Base-by-base conservation (phyloP, 352 stramenopile genomes). In the Plasmopara viticola region DNA sequence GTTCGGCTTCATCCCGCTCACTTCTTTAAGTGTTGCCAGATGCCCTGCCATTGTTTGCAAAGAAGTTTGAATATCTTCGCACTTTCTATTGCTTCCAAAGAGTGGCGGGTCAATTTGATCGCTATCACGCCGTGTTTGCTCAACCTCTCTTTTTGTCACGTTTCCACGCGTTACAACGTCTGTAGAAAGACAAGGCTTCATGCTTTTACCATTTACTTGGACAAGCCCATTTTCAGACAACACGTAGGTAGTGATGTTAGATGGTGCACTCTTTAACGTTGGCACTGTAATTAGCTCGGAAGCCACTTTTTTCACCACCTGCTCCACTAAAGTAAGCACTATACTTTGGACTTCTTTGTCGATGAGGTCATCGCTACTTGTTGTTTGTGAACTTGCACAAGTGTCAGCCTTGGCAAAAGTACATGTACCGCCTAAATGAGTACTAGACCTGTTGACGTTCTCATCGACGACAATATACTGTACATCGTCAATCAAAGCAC, bases 51-150 rank as follows among this genome's bases (percentile, higher is more conserved):
- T 68, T 18, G 62, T 70, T 31, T 72, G 44, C 45, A 83, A 61
- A 1, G 72, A 83, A 31, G 71, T 76, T 28, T 68, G 66, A 44
- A 82, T 74, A 15, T 82, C 71, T 73, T 83, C 70, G 18, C 53
- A 60, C 33, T 71, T 44, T 1, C 59, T 14, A 12, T 69, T 61
- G 30, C 61, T 78, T n/a, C 70, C 68, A 40, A 80, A 75, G 15
- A 81, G 48, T 12, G 60, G 51, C 39, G 60, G 31, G 8, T 44
- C 15, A 25, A 41, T 6, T 52, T 25, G 9, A 18, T 28, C 17
- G 6, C 28, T 40, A 43, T 30, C 31, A 25, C 31, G 20, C 34
- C 43, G 31, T 15, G 33, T 48, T 8, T n/a, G 40, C 40, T 14
- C 42, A 30, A 17, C 4, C 6, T 58, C 14, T 25, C 35, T 17